Conservation (phyloP, 2,329 filamentous ascomycete species). For the Monilinia vaccinii-corymbosi region DNA sequence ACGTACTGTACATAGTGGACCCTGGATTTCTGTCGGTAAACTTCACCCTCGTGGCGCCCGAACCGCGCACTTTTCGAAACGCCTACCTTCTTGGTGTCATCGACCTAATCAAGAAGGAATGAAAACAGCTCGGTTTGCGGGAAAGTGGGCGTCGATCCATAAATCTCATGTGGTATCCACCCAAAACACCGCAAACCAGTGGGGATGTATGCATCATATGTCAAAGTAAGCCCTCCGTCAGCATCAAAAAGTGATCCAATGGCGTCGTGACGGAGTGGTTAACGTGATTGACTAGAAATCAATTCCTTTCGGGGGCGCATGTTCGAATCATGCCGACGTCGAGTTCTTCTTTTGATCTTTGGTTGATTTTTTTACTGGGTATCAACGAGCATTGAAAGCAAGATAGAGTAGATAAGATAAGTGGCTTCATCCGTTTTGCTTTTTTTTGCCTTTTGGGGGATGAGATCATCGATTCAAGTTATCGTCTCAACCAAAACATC, state of each 20-base stretch:
- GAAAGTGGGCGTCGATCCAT: background rate
- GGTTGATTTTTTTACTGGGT: background rate
- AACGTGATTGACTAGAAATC: conserved; percentile 6
- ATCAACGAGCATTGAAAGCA: too few relatives aligned
- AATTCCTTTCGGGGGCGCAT: conserved; percentile 1
- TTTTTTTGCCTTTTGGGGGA: too few relatives aligned
- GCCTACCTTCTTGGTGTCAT: too few relatives aligned
- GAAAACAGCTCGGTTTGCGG: background rate
- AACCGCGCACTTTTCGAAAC: background rate
- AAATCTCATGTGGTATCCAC: background rate
- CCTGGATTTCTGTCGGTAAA: background rate
- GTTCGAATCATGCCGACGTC: conserved; percentile 5
- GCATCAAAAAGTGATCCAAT: fast-evolving
- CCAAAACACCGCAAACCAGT: background rate
- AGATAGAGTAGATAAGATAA: too few relatives aligned
- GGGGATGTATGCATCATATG: background rate
- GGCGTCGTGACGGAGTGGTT: conserved; percentile 1
- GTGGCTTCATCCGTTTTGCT: too few relatives aligned
- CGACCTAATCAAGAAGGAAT: too few relatives aligned
- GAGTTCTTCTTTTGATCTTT: background rate
- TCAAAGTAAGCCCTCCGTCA: fast-evolving
- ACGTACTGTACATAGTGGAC: background rate
- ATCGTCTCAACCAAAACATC: too few relatives aligned
- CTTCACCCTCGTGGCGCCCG: background rate
- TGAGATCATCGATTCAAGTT: too few relatives aligned